Evolutionary conservation across 805 yeast genomes (phyloP), one percentile per base, ranked within the genome.

Genomic region (Debaryomyces hansenii): DNA sequence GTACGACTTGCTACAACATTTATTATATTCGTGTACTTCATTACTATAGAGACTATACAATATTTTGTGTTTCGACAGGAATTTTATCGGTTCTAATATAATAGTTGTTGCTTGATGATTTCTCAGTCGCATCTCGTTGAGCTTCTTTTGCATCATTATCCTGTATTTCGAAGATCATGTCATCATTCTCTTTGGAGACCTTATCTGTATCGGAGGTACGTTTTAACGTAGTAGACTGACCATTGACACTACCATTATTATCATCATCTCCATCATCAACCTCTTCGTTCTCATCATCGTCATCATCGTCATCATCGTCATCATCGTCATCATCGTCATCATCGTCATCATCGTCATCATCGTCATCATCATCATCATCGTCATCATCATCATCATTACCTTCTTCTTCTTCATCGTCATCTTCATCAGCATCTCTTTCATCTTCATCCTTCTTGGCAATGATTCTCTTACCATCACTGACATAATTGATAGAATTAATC

Each of bases 361-460:
- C 72, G 1, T 65, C 72, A n/a, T 63, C 69, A 4, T 63, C 71
- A 2, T 65, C 74, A 8, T 66, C 70, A 11, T 62, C 72, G 1
- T 66, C 73, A 3, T 64, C 69, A 0, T 64, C 69, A 3, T 63
- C 72, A 6, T 66, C 71, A n/a, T 64, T 70, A 2, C 66, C 73
- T 10, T 65, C 70, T 1, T 70, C 70, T 1, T 67, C 70, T 1
- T 64, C 68, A 0, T 58, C 66, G 1, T 59, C 67, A 5, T 57
- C 71, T 9, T 62, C 67, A 20, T 60, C 69, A 11, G 58, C 63
- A 3, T 56, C 64, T 10, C 58, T 66, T 5, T 56, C 60, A 7
- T 44, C 53, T 28, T 48, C 21, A 33, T 44, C 37, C 41, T 43
- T 14, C 18, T 15, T 42, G 41, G 39, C 16, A 14, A 15, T 31